A percentile compares a stretch with the other conserved stretches of the same genome.
These are phyloP conservation scores for Trypanosoma lewisi DNA, from an alignment of 208 protist species.

Conservation along the genomic window DNA sequence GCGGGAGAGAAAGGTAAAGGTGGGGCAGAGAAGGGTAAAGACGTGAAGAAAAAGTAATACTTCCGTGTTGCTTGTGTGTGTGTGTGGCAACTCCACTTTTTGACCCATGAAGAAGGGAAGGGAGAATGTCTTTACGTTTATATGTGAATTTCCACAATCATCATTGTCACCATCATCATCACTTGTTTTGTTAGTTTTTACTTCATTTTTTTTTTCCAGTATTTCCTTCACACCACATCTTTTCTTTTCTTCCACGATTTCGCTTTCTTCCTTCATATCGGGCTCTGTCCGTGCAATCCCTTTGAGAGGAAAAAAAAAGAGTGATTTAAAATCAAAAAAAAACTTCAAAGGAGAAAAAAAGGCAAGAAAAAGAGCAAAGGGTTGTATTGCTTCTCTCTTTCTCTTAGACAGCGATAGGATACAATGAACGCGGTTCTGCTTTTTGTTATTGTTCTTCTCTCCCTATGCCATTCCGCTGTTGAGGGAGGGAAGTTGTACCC, in stretches of 20 bases:
- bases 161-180: no score
- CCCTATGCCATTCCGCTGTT: conserved; percentile 19
- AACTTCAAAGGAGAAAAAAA: no score
- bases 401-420: not conserved
- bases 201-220: not conserved
- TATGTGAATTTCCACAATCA: no score
- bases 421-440: conserved; percentile 4
- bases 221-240: not conserved
- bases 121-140: no score
- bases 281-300: no score
- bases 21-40: conserved; percentile 19
- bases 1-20: conserved; percentile 1
- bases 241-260: conserved; percentile 12
- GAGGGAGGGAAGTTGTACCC: conserved; percentile 42
- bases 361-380: no score
- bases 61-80: not conserved
- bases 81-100: no score
- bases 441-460: conserved; percentile 19
- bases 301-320: conserved; percentile 13
- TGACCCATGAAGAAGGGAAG: no score
- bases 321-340: not conserved
- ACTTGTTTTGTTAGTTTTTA: no score
- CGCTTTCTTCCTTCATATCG: no score
- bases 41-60: conserved; percentile 16
- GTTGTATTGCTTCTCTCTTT: not conserved